Percentiles rank a stretch among this genome's conserved stretches.
Conservation (phyloP, 805 yeast genomes). For the Yarrowia sp. region DNA sequence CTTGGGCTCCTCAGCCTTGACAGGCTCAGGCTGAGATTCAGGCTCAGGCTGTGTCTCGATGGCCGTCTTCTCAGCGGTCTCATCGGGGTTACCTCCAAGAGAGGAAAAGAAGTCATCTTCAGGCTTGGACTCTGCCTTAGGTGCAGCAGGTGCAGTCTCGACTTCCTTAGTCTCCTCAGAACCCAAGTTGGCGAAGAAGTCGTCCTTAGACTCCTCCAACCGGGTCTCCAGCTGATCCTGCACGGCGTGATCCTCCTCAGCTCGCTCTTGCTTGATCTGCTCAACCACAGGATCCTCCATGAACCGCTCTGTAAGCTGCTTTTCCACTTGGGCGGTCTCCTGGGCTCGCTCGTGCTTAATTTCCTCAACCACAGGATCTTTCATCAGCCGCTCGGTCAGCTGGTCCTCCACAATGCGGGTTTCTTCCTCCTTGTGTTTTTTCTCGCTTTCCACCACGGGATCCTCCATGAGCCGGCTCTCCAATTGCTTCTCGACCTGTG, state of each 20-base stretch:
- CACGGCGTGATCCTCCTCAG: neutral
- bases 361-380: slow-evolving; percentile 4
- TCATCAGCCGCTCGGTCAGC: neutral
- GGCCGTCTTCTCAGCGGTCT: neutral
- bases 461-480: neutral
- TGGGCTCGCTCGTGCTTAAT: neutral
- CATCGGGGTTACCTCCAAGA: slow-evolving; percentile 1
- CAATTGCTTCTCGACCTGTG: neutral
- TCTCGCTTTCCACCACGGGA: slow-evolving; percentile 6
- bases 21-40: neutral
- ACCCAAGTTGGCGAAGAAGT: neutral
- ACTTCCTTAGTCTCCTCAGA: neutral
- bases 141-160: neutral
- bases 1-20: neutral
- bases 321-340: neutral
- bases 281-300: slow-evolving; percentile 22
- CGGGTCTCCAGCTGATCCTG: neutral
- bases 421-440: neutral
- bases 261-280: neutral
- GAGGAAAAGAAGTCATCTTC: slow-evolving; percentile 26
- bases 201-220: neutral
- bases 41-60: slow-evolving; percentile 3
- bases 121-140: neutral
- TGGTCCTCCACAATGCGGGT: neutral
- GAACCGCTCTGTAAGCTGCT: neutral